Conservation (phyloP, 768 basidiomycete genomes). For the Baorangia bicolor region DNA sequence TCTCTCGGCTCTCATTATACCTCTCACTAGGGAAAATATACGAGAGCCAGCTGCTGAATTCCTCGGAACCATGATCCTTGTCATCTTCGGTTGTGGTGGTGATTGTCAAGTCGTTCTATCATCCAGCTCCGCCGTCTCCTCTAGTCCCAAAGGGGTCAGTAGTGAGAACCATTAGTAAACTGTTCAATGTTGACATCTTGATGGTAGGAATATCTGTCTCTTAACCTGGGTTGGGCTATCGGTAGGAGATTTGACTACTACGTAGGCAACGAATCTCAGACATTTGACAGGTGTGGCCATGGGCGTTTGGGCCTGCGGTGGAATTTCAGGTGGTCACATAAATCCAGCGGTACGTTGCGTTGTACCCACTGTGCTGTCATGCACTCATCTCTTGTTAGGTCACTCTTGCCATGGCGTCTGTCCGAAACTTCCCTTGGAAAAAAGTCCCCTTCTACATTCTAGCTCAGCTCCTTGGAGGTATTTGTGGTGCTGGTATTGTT, state of each 20-base stretch:
- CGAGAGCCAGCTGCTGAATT: constrained; percentile 67
- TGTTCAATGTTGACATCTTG: not conserved
- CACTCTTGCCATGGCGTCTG: constrained; percentile 65
- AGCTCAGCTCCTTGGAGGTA: constrained; percentile 60
- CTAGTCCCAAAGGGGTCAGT: constrained; percentile 57
- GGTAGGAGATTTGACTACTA: constrained; percentile 16
- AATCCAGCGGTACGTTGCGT: constrained; percentile 58
- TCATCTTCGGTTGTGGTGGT: constrained; percentile 59
- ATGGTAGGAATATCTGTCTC: constrained; percentile 22
- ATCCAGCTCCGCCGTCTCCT: constrained; percentile 41
- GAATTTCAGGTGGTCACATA: constrained; percentile 73
- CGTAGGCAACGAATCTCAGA: not conserved
- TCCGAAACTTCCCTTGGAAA: constrained; percentile 75
- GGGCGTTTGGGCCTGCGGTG: constrained; percentile 66
- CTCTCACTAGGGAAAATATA: constrained; percentile 38
- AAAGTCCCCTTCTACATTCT: constrained; percentile 74
- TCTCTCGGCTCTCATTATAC: constrained; percentile 1
- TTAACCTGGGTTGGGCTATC: constrained; percentile 34
- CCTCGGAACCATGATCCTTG: constrained; percentile 54
- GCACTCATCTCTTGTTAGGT: constrained; percentile 41
- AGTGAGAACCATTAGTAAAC: not conserved
- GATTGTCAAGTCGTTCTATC: constrained; percentile 58
- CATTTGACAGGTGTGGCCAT: constrained; percentile 46
- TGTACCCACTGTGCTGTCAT: not conserved
- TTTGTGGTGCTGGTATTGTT: constrained; percentile 54